phyloP scores from a whole-genome alignment of 1,139 yeast genomes.

The Saccharomyces hybrid region DNA sequence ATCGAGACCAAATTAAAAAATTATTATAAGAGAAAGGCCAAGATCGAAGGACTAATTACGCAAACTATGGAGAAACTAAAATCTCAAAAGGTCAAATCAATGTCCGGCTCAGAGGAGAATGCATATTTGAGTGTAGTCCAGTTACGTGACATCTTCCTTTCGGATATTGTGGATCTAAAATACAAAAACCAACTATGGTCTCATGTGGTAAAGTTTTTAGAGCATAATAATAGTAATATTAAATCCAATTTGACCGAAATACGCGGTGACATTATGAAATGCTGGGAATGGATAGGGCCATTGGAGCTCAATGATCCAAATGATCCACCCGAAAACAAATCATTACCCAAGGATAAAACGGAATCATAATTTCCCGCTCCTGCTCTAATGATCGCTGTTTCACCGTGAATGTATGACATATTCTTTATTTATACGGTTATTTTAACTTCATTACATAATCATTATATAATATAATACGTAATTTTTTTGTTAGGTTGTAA shows the following conservation, averaged over 20 bases:
- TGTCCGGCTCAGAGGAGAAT: constrained; percentile 16
- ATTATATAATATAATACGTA: background rate
- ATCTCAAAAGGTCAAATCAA: constrained; percentile 29
- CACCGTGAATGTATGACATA: too few species aligned
- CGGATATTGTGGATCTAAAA: constrained; percentile 37
- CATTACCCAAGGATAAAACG: background rate
- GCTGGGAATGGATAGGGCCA: constrained; percentile 79
- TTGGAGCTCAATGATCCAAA: constrained; percentile 2
- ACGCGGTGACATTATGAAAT: constrained; percentile 80
- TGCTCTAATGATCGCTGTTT: background rate
- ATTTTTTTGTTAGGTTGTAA: background rate
- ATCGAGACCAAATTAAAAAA: constrained; percentile 34
- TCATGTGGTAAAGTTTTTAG: constrained; percentile 49
- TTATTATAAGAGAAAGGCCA: constrained; percentile 35
- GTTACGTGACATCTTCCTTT: constrained; percentile 60
- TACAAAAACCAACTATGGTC: constrained; percentile 54
- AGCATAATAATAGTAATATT: constrained; percentile 40
- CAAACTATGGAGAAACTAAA: constrained; percentile 41
- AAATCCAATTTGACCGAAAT: constrained; percentile 43
- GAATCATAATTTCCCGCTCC: background rate
- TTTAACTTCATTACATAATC: background rate
- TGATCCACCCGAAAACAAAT: background rate
- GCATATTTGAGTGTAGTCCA: constrained; percentile 63
- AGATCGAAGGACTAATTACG: constrained; percentile 29
- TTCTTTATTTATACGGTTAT: too few species aligned